Evolutionary conservation across 2,329 filamentous ascomycete species (phyloP), one percentile per base, ranked within the genome.

Genomic region (Thyridium curvatum): DNA sequence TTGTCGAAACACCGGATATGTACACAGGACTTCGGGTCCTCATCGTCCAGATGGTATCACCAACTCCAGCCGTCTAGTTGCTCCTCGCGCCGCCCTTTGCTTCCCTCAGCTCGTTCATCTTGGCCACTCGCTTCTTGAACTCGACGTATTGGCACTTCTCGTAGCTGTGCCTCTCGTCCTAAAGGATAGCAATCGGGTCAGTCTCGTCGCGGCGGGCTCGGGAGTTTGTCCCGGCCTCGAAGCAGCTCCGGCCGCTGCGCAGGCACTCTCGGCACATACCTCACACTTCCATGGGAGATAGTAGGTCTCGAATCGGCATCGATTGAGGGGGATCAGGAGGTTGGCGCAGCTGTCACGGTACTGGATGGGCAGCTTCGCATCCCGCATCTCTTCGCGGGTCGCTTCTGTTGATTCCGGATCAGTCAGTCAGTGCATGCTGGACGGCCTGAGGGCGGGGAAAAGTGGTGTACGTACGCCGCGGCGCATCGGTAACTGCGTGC

Each of bases 81-180:
- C 86, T 94, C 65, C 91, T 79, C 56, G 77, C 82, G 45, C 87
- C 89, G 42, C 69, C 79, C 77, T 94, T 94, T 44, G 86, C 81
- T 51, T 80, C 90, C 60, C 89, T 79, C 59, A 98, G 69, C 72
- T 98, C 90, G 56, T 97, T 82, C 93, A 98, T 98, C 82, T 95
- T 97, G 59, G 85, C 87, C 49, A 98, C 93, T 42, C 93, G 82
- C 77, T 91, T 88, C 81, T 95, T 95, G 76, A 98, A 98, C 64
- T 97, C 93, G 49, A 86, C 86, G 68, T 98, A 98, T 60, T 98
- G 93, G 79, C 93, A 98, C 66, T 97, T 97, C 64, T 98, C 93
- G 74, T 98, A 98, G 58, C 82, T 84, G 69, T 98, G 93, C 72
- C 93, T 77, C 74, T 98, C 93, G 64, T 89, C 82, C 93, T 97